Evolutionary conservation across 345 rosid species (phyloP), one percentile per base, ranked within the genome.

Genomic region (Salix koriyanagi): DNA sequence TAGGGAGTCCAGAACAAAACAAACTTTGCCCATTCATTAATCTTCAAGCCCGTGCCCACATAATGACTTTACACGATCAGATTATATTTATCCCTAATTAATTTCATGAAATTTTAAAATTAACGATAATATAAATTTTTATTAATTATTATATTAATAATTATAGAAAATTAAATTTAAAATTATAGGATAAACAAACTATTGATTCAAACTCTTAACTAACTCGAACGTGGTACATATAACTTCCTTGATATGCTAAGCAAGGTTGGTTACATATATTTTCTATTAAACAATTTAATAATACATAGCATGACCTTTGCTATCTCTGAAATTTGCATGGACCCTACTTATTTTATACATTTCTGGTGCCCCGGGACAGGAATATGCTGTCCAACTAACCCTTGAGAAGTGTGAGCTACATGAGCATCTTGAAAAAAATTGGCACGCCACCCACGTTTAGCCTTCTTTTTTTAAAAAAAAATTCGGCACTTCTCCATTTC

Each of bases 61-160:
- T 10, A 26, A 21, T 56, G 4, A 56, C 61, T 56, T 9, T n/a
- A 56, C 25, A 21, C 25, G 1, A 32, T 32, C 34, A 32, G 0
- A 3, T 32, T 3, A 3, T 32, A 32, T 32, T 3, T 32, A 32
- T 32, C 5, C 5, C n/a, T n/a, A 4, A 32, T 0, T 32, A 32
- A 32, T 32, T 32, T 32, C 3, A 32, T 0, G 0, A 0, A 0
- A 32, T 32, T 32, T 3, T 32, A 4, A 32, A 4, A 32, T 32
- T 4, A 4, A 32, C 0, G 0, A 4, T 0, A 0, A 32, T 4
- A 0, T 32, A 32, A 32, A 32, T 4, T 32, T 32, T 32, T 32
- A 32, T 4, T 32, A 4, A 0, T 32, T 3, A 32, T 32, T 0
- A 32, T 32, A 32, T 32, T 32, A 32, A 32, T 4, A 30, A 30